phyloP scores from a whole-genome alignment of 2,329 filamentous ascomycete genomes.

The Teratosphaeria destructans region DNA sequence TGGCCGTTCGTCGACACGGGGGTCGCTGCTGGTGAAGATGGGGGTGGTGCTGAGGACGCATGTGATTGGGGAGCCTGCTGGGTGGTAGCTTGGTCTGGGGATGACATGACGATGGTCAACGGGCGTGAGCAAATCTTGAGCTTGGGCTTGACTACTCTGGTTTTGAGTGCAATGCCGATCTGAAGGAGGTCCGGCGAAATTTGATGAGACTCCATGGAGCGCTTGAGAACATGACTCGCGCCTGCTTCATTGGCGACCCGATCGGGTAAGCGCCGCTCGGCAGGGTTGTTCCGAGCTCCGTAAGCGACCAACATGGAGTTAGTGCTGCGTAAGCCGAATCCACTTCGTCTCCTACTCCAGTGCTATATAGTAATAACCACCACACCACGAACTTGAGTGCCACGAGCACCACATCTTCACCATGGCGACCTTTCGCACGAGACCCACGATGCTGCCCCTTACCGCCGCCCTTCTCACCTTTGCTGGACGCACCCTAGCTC shows the following conservation, averaged over 20 bases:
- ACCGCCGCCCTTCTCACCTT: slow-evolving; percentile 3
- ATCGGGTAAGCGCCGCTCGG: background rate
- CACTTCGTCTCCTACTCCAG: background rate
- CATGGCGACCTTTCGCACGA: slow-evolving; percentile 15
- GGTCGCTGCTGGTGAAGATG: slow-evolving; percentile 4
- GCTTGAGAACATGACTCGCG: background rate
- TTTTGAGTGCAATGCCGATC: background rate
- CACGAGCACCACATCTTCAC: background rate
- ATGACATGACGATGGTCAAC: slow-evolving; percentile 17
- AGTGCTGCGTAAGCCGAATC: background rate
- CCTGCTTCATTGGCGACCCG: background rate
- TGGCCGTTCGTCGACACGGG: background rate
- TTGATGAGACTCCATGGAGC: background rate
- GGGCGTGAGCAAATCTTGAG: slow-evolving; percentile 9
- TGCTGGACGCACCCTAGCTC: slow-evolving; percentile 24
- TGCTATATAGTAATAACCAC: background rate
- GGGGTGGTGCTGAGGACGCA: slow-evolving; percentile 1
- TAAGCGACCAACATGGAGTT: background rate
- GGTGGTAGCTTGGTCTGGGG: slow-evolving; percentile 7
- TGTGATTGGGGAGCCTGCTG: background rate
- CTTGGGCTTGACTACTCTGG: background rate
- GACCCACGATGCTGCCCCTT: slow-evolving; percentile 4
- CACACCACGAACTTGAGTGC: background rate
- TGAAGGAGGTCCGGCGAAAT: too few species aligned
- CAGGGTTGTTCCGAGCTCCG: background rate